These are phyloP conservation scores for Pichia phayaonensis DNA, from an alignment of 805 yeast species.

Conservation along the genomic window DNA sequence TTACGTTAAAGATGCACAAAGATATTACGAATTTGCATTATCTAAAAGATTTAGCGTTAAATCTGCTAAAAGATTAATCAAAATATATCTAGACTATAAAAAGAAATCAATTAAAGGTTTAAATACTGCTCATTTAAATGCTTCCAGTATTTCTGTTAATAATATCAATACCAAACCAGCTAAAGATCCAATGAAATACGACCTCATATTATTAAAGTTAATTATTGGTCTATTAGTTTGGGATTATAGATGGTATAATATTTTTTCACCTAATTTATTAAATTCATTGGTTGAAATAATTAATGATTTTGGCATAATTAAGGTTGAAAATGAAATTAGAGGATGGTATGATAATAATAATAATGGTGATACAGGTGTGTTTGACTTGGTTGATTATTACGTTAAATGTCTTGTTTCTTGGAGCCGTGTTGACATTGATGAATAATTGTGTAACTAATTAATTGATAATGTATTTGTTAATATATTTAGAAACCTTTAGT, in stretches of 20 bases:
- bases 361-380: conserved; percentile 44
- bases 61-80: conserved; percentile 67
- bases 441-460: not conserved
- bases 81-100: conserved; percentile 36
- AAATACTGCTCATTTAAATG: not conserved
- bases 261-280: conserved; percentile 69
- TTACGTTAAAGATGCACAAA: conserved; percentile 79
- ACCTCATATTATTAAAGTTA: conserved; percentile 56
- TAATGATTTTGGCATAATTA: conserved; percentile 70
- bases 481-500: not conserved
- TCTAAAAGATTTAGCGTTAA: conserved; percentile 71
- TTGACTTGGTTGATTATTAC: conserved; percentile 45
- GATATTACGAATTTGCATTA: conserved; percentile 71
- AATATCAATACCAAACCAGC: not conserved
- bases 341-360: conserved; percentile 55
- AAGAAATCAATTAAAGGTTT: not conserved
- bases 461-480: too few species aligned
- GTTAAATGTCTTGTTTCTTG: conserved; percentile 41
- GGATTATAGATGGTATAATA: conserved; percentile 97
- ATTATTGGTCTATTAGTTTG: conserved; percentile 83
- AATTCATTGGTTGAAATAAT: conserved; percentile 52
- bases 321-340: conserved; percentile 62
- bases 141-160: not conserved
- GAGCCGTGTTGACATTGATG: conserved; percentile 30
- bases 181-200: conserved; percentile 27